phyloP scores from a whole-genome alignment of 176 grass and related monocot species.

The Oryza glumipatula region DNA sequence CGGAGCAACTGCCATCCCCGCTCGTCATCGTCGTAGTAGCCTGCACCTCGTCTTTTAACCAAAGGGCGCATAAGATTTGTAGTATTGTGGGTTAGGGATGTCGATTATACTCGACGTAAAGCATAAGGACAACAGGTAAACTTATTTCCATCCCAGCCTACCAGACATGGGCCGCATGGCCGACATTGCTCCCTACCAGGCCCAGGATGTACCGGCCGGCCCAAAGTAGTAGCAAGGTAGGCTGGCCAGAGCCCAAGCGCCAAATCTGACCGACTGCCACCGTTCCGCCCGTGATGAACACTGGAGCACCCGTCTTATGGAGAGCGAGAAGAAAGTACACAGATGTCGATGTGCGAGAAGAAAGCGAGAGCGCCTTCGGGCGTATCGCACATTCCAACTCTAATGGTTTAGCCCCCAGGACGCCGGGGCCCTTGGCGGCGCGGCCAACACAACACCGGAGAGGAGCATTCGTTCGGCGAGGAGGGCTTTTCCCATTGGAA shows the following conservation, averaged over 20 bases:
- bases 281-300: too few species aligned
- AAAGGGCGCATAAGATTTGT: too few species aligned
- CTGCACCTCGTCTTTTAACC: too few species aligned
- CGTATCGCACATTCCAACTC: not conserved
- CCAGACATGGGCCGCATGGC: too few species aligned
- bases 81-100: too few species aligned
- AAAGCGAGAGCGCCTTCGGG: not conserved
- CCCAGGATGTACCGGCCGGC: not conserved
- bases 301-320: not conserved
- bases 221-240: not conserved
- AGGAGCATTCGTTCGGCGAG: not conserved
- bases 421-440: not conserved
- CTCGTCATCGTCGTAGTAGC: too few species aligned
- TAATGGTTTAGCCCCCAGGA: not conserved
- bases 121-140: too few species aligned
- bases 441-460: not conserved
- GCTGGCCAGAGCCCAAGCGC: not conserved
- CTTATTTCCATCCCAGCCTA: too few species aligned
- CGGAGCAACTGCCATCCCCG: too few species aligned
- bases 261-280: not conserved
- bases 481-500: not conserved
- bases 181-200: too few species aligned
- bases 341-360: too few species aligned
- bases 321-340: not conserved
- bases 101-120: too few species aligned